These are phyloP conservation scores for Sorghum bicolor DNA, from an alignment of 176 grass and related monocot species.

Conservation along the genomic window Sorghum_bicolor_NCBIv3 NC_012879.2:377001-377500, in stretches of 20 bases:
- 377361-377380: slow-evolving; percentile 35
- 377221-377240: too few relatives aligned
- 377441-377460: neutral
- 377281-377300: slow-evolving; percentile 57
- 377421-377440: slow-evolving; percentile 37
- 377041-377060: neutral
- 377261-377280: slow-evolving; percentile 36
- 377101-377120: slow-evolving; percentile 30
- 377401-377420: slow-evolving; percentile 43
- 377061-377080: slow-evolving; percentile 58
- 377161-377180: too few relatives aligned
- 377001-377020: too few relatives aligned
- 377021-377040: too few relatives aligned
- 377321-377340: slow-evolving; percentile 39
- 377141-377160: neutral
- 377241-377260: too few relatives aligned
- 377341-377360: slow-evolving; percentile 33
- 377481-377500: too few relatives aligned
- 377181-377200: neutral
- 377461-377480: too few relatives aligned
- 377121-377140: slow-evolving; percentile 60
- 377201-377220: neutral
- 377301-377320: slow-evolving; percentile 24
- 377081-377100: slow-evolving; percentile 40
- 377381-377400: slow-evolving; percentile 47